Conservation (phyloP, 2,329 filamentous ascomycete species). For the Coniella vitis region DNA sequence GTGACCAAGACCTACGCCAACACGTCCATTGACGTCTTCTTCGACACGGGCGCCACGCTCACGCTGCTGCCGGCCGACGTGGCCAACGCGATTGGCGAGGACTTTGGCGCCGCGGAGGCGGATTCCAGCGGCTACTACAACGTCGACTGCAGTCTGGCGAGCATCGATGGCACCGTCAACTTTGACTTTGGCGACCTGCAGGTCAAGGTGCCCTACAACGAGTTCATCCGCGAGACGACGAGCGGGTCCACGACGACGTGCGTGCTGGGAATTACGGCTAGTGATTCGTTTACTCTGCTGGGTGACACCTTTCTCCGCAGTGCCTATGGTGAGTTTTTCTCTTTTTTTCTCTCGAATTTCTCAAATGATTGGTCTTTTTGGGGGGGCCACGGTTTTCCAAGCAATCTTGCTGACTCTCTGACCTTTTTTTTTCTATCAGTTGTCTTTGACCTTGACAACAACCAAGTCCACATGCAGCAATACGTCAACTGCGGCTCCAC, state of each 20-base stretch:
- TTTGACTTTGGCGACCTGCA: constrained; percentile 43
- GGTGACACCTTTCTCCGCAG: constrained; percentile 53
- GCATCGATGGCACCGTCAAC: constrained; percentile 36
- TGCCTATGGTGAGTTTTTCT: constrained; percentile 37
- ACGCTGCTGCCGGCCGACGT: constrained; percentile 57
- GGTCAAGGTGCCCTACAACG: constrained; percentile 41
- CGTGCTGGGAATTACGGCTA: constrained; percentile 44
- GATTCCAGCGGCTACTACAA: constrained; percentile 38
- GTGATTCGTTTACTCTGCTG: constrained; percentile 42
- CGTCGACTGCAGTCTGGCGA: constrained; percentile 37
- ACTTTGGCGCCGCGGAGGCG: constrained; percentile 37
- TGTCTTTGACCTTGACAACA: constrained; percentile 45
- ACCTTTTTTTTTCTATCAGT: constrained; percentile 24
- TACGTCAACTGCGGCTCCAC: constrained; percentile 44
- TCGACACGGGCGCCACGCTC: constrained; percentile 65
- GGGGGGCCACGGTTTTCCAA: too few species aligned
- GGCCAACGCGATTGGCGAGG: constrained; percentile 39
- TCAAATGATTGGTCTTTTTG: too few species aligned
- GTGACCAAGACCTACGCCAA: constrained; percentile 28
- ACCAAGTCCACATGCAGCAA: constrained; percentile 42
- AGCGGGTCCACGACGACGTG: constrained; percentile 28
- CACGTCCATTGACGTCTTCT: constrained; percentile 48
- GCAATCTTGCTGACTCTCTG: not conserved
- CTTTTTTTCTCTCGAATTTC: not conserved
- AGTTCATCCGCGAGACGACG: constrained; percentile 37